Percentiles rank a stretch among this genome's conserved stretches.
Evolutionary conservation across 2,329 filamentous ascomycete species (phyloP).

Genomic region (Aspergillus chevalieri): DNA sequence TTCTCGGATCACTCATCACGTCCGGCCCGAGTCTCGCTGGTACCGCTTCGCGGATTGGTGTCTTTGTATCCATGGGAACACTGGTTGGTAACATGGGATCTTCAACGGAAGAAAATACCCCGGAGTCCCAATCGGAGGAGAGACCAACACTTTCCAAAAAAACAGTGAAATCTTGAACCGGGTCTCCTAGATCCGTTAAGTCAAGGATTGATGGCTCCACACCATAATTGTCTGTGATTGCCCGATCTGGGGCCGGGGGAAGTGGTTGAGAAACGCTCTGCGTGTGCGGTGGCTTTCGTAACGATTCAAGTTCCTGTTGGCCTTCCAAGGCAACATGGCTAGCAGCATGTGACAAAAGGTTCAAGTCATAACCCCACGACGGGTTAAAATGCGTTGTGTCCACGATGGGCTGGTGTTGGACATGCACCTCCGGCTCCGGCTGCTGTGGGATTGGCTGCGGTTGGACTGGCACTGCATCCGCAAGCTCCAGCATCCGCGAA

Average conservation of each 20-base stretch:
- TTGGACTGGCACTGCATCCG: slow-evolving; percentile 39
- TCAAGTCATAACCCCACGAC: slow-evolving; percentile 47
- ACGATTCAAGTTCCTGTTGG: slow-evolving; percentile 37
- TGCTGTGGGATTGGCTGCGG: slow-evolving; percentile 27
- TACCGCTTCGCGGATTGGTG: slow-evolving; percentile 24
- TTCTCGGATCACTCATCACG: slow-evolving; percentile 33
- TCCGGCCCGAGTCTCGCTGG: slow-evolving; percentile 34
- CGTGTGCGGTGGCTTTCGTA: slow-evolving; percentile 29
- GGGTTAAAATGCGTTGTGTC: slow-evolving; percentile 44
- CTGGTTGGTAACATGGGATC: slow-evolving; percentile 32
- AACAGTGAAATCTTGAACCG: slow-evolving; percentile 45
- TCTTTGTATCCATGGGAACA: slow-evolving; percentile 33
- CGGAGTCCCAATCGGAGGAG: slow-evolving; percentile 45
- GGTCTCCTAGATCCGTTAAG: slow-evolving; percentile 41
- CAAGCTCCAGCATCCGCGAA: slow-evolving; percentile 41
- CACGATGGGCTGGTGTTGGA: slow-evolving; percentile 34
- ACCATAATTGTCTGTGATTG: slow-evolving; percentile 38
- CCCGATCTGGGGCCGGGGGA: slow-evolving; percentile 28
- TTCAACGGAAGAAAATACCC: slow-evolving; percentile 40
- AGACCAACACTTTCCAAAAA: slow-evolving; percentile 46
- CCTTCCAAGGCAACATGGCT: slow-evolving; percentile 45
- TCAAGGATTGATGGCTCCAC: slow-evolving; percentile 42
- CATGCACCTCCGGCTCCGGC: slow-evolving; percentile 29
- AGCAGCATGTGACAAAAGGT: slow-evolving; percentile 44
- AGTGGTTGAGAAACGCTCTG: slow-evolving; percentile 32